These are phyloP conservation scores for Vigna unguiculata DNA, from an alignment of 306 rosid species.

Conservation along the genomic window DNA sequence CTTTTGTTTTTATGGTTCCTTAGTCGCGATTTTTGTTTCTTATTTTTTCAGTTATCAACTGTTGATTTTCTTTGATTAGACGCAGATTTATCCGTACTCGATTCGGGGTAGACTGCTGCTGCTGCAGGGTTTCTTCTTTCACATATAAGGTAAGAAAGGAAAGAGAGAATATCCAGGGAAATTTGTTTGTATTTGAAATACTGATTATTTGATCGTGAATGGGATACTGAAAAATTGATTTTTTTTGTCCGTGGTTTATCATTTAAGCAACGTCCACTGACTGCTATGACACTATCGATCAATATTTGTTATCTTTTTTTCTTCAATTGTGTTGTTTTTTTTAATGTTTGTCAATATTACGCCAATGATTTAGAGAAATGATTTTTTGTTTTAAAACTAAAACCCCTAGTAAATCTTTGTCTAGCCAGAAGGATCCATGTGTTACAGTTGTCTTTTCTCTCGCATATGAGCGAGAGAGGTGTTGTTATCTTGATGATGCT, in stretches of 20 bases:
- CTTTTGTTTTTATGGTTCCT: background rate
- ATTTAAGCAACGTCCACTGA: background rate
- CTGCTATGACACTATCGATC: background rate
- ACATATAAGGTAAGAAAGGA: slow-evolving; percentile 68
- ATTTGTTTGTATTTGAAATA: background rate
- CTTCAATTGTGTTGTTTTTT: background rate
- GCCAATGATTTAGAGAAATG: background rate
- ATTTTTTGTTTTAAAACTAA: background rate
- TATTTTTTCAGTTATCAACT: background rate
- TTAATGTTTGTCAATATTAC: background rate
- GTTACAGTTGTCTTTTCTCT: background rate
- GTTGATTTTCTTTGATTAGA: slow-evolving; percentile 15
- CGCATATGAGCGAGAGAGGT: no score
- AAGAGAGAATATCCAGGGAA: background rate
- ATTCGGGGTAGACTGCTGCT: slow-evolving; percentile 53
- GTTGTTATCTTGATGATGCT: no score
- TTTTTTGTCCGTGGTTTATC: background rate
- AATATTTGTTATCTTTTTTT: background rate
- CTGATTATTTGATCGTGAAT: background rate
- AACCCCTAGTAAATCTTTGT: background rate
- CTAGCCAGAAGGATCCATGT: background rate
- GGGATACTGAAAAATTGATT: background rate
- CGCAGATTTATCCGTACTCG: slow-evolving; percentile 44
- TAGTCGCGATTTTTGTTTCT: background rate
- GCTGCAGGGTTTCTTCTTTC: slow-evolving; percentile 37